Evolutionary conservation across 805 yeast genomes (phyloP), one percentile per base, ranked within the genome.

Genomic region (Torulaspora franciscae): DNA sequence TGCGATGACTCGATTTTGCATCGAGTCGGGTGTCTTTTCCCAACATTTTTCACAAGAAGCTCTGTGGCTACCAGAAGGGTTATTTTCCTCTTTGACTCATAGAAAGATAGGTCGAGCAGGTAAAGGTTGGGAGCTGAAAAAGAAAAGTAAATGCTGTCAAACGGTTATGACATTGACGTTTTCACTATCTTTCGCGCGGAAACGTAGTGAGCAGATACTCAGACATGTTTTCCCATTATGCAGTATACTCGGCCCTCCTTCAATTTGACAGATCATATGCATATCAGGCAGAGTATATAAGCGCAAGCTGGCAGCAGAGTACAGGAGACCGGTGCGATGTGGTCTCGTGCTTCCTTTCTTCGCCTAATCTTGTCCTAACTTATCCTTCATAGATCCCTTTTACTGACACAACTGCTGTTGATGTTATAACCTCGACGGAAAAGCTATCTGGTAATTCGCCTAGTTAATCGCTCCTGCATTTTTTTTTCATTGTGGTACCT

Each of bases 111-210:
- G 9, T 13, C 13, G 37, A 33, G 25, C 17, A 33, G 37, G n/a
- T 14, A 6, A 30, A 30, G 33, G 33, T 11, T 14, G 15, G 10
- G 17, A 30, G 17, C 9, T 2, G 5, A 14, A 30, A 30, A 5
- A 14, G 9, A 30, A 15, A 30, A 30, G 19, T 14, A 8, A 30
- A 33, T 22, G 37, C 37, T 33, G 37, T 33, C 37, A 33, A 33
- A 33, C 22, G 15, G 22, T 19, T 33, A 27, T 30, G 15, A 9
- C 33, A 27, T 15, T 19, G 17, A 13, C 17, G 13, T 11, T 11
- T 10, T 27, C 37, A 33, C 37, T 33, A 22, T 33, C 15, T 33
- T 33, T 33, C 37, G 37, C 37, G 37, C 37, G 37, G 26, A 33
- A 33, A 13, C 11, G 5, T 8, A 9, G 7, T 19, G 26, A 22